Evolutionary conservation across 805 yeast species (phyloP), one percentile per base, ranked within the genome.

Genomic region (Pichia manshurica): DNA sequence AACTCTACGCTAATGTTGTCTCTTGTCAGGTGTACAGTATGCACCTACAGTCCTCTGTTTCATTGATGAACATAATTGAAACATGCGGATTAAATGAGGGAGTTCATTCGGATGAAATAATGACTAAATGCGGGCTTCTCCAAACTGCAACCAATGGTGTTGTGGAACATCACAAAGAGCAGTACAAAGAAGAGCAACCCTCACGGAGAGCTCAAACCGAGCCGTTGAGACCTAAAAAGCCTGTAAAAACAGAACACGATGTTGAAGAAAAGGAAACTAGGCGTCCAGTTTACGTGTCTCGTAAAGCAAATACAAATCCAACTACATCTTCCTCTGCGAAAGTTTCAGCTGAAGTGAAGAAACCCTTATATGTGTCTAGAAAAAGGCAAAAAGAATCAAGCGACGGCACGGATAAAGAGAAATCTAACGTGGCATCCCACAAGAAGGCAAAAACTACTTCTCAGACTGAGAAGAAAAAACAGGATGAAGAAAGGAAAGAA

Each of bases 101-200:
- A 23, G 45, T 46, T 4, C 55, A 54, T 41, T 48, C 53, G 2
- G 45, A 50, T 12, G 60, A 52, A 17, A 58, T 52, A 35, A 52
- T 57, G 42, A 42, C 25, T 2, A 50, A 48, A 20, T 62, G 65
- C 59, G 67, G 63, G 4, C 42, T 60, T 2, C 53, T 62, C 20
- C 48, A 46, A 23, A 55, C 63, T 2, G 34, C 45, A 4, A 51
- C 58, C 1, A 39, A 40, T 16, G 51, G 49, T n/a, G 12, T 38
- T 20, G 4, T n/a, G 3, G 39, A 41, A 15, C 15, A 17, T 7
- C 9, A n/a, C 5, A 21, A 15, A 13, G 13, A 31, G 16, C 19
- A 17, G 17, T 12, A 32, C n/a, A n/a, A n/a, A 1, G 19, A 39
- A 16, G 29, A n/a, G 23, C 16, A 16, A 12, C n/a, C 44, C 19